phyloP scores from a whole-genome alignment of 768 basidiomycete genomes.

The Tulasnella sp. region DNA sequence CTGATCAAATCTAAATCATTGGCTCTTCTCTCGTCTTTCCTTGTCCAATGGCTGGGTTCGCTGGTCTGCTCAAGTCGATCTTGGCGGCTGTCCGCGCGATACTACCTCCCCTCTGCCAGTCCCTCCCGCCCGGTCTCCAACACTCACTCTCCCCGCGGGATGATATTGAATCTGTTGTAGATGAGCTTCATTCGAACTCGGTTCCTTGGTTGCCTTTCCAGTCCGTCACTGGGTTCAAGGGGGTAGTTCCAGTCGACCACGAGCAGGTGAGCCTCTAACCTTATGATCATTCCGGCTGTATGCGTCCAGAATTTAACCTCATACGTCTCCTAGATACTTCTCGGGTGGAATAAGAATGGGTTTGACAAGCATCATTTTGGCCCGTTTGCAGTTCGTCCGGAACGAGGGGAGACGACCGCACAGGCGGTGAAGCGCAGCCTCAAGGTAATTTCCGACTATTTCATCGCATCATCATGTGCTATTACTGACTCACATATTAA shows the following conservation, averaged over 20 bases:
- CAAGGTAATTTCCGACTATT: neutral
- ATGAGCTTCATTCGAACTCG: neutral
- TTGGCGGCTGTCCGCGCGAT: neutral
- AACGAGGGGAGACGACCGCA: slow-evolving; percentile 8
- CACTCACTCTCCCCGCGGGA: neutral
- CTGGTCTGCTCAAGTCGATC: slow-evolving; percentile 11
- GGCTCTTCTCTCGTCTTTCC: neutral
- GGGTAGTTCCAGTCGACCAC: slow-evolving; percentile 5
- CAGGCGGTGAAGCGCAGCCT: slow-evolving; percentile 5
- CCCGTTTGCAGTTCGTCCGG: slow-evolving; percentile 12
- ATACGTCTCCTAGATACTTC: neutral
- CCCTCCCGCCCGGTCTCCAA: neutral
- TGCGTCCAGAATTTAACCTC: too few species aligned
- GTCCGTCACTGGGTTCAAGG: neutral
- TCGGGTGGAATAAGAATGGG: slow-evolving; percentile 20
- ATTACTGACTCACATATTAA: neutral
- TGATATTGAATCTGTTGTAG: neutral
- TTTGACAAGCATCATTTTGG: slow-evolving; percentile 19
- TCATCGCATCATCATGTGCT: neutral
- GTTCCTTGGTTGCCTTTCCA: neutral
- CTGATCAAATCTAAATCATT: neutral
- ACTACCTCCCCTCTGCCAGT: neutral
- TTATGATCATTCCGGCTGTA: neutral
- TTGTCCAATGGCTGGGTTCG: neutral
- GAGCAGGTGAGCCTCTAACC: neutral